These are phyloP conservation scores for Fagus sylvatica DNA, from an alignment of 306 rosid genomes.

Conservation along the genomic window DNA sequence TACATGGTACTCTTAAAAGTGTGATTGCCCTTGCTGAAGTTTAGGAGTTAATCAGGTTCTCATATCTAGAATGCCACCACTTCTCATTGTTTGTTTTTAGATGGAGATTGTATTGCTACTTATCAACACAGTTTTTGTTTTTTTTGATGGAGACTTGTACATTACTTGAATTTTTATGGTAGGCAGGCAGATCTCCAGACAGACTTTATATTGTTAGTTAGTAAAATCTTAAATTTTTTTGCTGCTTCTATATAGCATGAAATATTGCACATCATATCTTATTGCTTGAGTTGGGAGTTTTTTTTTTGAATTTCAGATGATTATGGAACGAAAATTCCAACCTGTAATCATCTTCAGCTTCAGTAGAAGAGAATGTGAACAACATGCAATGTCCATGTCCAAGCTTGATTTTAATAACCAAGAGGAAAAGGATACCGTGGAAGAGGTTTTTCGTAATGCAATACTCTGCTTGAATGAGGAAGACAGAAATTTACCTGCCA, in stretches of 20 bases:
- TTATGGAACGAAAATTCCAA: constrained; percentile 92
- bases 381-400: constrained; percentile 95
- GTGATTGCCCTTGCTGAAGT: neutral
- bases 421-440: constrained; percentile 86
- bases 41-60: neutral
- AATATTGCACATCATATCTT: neutral
- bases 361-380: constrained; percentile 96
- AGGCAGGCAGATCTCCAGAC: neutral
- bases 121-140: too few species aligned
- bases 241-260: neutral
- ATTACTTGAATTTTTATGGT: neutral
- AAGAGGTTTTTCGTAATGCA: constrained; percentile 76
- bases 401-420: constrained; percentile 88
- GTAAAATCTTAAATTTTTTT: neutral
- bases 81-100: neutral
- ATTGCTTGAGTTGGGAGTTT: constrained; percentile 11
- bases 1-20: neutral
- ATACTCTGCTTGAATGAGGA: constrained; percentile 89
- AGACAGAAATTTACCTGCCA: constrained; percentile 90
- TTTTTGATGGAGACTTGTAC: too few species aligned
- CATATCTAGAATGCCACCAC: neutral
- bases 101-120: too few species aligned
- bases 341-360: constrained; percentile 96
- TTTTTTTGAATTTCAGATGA: constrained; percentile 63
- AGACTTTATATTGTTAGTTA: neutral